Evolutionary conservation across 495 filamentous ascomycete species (phyloP), one percentile per base, ranked within the genome.

Genomic region (Penicillium fimorum): DNA sequence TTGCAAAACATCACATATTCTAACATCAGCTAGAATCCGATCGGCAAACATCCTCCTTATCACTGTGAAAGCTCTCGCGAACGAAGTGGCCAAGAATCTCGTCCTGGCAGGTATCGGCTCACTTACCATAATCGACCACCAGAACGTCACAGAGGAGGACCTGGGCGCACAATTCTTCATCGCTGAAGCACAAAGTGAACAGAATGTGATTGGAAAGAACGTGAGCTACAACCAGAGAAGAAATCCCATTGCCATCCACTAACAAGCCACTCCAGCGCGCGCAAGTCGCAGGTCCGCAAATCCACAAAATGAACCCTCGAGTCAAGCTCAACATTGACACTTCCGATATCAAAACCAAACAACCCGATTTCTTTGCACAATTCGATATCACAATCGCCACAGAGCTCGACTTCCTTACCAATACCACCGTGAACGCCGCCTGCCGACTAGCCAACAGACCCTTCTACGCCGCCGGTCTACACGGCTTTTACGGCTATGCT

Each of bases 1-100:
- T 13, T 17, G 2, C 12, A 29, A 33, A 27, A 24, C 15, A 1
- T 30, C 24, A 15, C 33, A 12, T 18, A 17, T 49, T 20, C 50
- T 60, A 46, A 53, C 29, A 54, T 27, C 37, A 5, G 13, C 33
- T 9, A 64, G 60, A 45, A 59, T 63, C 33, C 92, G 94, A 56
- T 90, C 82, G 30, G 91, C 94, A 47, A 92, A 91, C 61, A 90
- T 98, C 63, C 86, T 97, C 52, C 81, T 98, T 11, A 87, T 97
- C 59, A 88, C 85, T 20, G 85, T 96, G 72, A 88, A 85, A 64
- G 91, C 91, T 5, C 84, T 98, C n/a, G 90, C 88, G 20, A 96
- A 91, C 68, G 94, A 98, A 69, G 86, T 97, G 40, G 92, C 94
- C 42, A 98, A 98, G 72, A 97, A 97, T 65, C 83, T 98, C n/a